A percentile compares a stretch with the other conserved stretches of the same genome.
These are phyloP conservation scores for Phaeoacremonium minimum DNA, from an alignment of 2,329 filamentous ascomycete genomes.

Conservation along the genomic window DNA sequence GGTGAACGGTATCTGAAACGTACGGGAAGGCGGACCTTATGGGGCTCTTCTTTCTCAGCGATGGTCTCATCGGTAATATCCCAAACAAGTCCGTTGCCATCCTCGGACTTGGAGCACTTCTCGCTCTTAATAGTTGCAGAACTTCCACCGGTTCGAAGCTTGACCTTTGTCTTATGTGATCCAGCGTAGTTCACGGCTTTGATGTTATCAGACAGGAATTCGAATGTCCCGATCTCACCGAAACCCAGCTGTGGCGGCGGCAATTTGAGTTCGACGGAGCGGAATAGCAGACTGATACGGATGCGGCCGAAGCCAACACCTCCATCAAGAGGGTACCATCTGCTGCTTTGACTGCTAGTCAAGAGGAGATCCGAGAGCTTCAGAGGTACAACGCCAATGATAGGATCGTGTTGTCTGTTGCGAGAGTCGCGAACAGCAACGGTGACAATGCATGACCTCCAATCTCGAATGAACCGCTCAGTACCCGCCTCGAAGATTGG, in stretches of 20 bases:
- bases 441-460: constrained; percentile 82
- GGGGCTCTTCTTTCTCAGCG: no score
- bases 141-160: constrained; percentile 79
- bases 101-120: constrained; percentile 54
- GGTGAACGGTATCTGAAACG: constrained; percentile 88
- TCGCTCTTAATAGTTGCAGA: constrained; percentile 64
- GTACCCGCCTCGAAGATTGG: constrained; percentile 97
- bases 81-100: constrained; percentile 48
- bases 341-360: constrained; percentile 77
- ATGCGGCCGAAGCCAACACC: constrained; percentile 89
- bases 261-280: constrained; percentile 79
- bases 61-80: constrained; percentile 39
- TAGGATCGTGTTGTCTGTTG: constrained; percentile 89
- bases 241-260: constrained; percentile 82
- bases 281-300: constrained; percentile 84
- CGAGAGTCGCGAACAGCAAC: constrained; percentile 84
- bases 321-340: constrained; percentile 96
- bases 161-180: constrained; percentile 67
- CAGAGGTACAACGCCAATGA: constrained; percentile 86
- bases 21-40: constrained; percentile 75
- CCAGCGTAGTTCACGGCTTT: constrained; percentile 59
- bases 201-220: constrained; percentile 72
- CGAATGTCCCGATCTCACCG: constrained; percentile 90
- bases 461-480: constrained; percentile 88
- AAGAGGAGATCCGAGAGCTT: constrained; percentile 85